A percentile compares a stretch with the other conserved stretches of the same genome.
phyloP scores from a whole-genome alignment of 257 asterid species.

The Fraxinus pennsylvanica region DNA sequence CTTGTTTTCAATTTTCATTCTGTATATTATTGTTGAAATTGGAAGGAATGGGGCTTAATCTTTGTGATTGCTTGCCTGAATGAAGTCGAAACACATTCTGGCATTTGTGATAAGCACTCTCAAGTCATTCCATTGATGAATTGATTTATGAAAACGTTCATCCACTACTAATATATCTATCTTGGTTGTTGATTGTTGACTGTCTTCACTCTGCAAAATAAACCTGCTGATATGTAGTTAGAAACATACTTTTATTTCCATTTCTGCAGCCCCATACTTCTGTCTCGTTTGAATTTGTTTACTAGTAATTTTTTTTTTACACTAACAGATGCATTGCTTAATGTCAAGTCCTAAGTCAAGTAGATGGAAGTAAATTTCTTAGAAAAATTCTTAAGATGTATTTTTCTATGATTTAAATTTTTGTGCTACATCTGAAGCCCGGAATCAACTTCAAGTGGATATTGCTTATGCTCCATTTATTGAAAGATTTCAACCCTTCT shows the following conservation, averaged over 20 bases:
- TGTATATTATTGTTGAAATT: background rate
- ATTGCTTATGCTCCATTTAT: slow-evolving; percentile 76
- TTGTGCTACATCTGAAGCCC: background rate
- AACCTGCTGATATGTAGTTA: background rate
- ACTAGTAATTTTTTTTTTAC: no score
- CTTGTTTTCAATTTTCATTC: background rate
- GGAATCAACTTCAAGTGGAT: slow-evolving; percentile 54
- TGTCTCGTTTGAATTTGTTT: no score
- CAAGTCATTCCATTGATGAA: background rate
- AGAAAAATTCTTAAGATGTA: background rate
- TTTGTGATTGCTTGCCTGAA: background rate
- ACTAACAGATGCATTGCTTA: background rate
- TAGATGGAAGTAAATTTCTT: background rate
- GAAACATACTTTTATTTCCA: background rate
- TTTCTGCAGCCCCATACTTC: background rate
- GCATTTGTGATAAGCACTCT: background rate
- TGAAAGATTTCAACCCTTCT: slow-evolving; percentile 64
- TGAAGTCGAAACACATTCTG: background rate
- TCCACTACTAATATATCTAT: no score
- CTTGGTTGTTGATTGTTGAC: background rate
- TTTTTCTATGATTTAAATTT: background rate
- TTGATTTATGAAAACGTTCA: no score
- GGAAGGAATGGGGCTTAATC: background rate
- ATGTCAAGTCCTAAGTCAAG: background rate
- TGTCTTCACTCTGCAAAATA: background rate